Conservation (phyloP, 495 filamentous ascomycete genomes). For the Aspergillus haitiensis region DNA sequence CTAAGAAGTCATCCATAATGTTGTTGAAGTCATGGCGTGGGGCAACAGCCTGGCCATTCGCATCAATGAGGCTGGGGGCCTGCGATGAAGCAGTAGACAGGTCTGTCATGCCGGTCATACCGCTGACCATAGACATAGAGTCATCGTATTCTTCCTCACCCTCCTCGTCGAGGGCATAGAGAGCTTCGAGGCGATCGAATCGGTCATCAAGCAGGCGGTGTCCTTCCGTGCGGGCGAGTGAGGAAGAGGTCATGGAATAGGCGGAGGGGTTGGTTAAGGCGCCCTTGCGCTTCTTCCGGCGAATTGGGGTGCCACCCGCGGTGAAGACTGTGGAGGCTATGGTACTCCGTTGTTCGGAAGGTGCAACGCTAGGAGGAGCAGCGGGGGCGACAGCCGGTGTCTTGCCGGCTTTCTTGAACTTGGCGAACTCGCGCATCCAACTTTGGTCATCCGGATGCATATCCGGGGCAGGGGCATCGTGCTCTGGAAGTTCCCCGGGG, state of each 20-base stretch:
- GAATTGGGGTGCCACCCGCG: slow-evolving; percentile 64
- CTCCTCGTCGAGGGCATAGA: slow-evolving; percentile 76
- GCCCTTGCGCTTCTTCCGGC: slow-evolving; percentile 86
- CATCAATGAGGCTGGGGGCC: slow-evolving; percentile 46
- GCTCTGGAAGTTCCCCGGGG: slow-evolving; percentile 47
- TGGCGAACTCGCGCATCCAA: slow-evolving; percentile 88
- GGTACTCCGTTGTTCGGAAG: slow-evolving; percentile 54
- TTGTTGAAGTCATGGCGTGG: slow-evolving; percentile 74
- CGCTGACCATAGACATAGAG: slow-evolving; percentile 54
- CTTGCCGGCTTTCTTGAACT: slow-evolving; percentile 77
- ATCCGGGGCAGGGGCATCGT: slow-evolving; percentile 41
- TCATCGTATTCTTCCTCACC: slow-evolving; percentile 53
- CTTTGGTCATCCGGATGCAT: slow-evolving; percentile 57
- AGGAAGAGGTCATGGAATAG: slow-evolving; percentile 97
- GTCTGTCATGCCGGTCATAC: slow-evolving; percentile 49
- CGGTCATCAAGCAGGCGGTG: slow-evolving; percentile 80
- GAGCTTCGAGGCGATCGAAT: slow-evolving; percentile 86
- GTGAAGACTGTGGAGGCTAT: slow-evolving; percentile 76
- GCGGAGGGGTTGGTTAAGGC: slow-evolving; percentile 83
- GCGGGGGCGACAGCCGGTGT: slow-evolving; percentile 41
- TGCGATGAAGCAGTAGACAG: slow-evolving; percentile 49
- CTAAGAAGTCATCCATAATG: slow-evolving; percentile 92
- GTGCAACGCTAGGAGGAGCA: slow-evolving; percentile 42
- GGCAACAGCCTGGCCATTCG: slow-evolving; percentile 45
- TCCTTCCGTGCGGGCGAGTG: slow-evolving; percentile 85